Conservation (phyloP, 2,329 filamentous ascomycete genomes). For the Graphilbum sp. region DNA sequence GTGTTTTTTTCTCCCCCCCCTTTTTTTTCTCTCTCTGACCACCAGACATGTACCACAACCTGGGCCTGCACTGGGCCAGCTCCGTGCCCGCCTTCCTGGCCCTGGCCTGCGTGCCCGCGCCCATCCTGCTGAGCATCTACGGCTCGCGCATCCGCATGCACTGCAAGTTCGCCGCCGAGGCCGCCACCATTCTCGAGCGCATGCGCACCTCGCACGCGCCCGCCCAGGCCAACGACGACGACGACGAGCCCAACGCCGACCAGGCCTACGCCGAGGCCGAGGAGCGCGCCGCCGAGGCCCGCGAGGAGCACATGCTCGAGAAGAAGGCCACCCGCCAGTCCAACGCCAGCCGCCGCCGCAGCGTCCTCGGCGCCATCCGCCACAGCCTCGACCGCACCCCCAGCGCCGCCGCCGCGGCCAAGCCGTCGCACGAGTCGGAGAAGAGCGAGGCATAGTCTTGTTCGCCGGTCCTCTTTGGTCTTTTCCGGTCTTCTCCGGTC, state of each 20-base stretch:
- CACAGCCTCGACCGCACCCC: background rate
- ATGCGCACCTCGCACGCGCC: constrained; percentile 18
- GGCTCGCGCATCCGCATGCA: constrained; percentile 44
- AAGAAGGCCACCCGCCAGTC: background rate
- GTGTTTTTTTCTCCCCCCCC: background rate
- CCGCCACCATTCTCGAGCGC: constrained; percentile 39
- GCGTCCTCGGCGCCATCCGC: background rate
- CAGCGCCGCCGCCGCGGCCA: background rate
- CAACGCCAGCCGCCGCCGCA: background rate
- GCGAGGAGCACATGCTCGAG: constrained; percentile 1
- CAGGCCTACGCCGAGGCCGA: constrained; percentile 2
- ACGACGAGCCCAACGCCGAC: background rate
- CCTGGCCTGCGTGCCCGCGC: constrained; percentile 54
- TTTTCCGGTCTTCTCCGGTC: no score
- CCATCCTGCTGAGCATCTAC: constrained; percentile 62
- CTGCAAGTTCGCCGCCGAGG: constrained; percentile 55
- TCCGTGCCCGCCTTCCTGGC: constrained; percentile 60
- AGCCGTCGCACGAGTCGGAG: background rate
- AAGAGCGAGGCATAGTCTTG: background rate
- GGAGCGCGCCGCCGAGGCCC: background rate
- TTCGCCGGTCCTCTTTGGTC: no score
- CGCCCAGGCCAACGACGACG: constrained; percentile 2
- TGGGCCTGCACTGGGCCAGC: constrained; percentile 63
- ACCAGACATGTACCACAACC: constrained; percentile 31
- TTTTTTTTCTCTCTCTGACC: background rate